Conservation (phyloP, 352 stramenopile species). For the Pythium vanterpoolii region DNA sequence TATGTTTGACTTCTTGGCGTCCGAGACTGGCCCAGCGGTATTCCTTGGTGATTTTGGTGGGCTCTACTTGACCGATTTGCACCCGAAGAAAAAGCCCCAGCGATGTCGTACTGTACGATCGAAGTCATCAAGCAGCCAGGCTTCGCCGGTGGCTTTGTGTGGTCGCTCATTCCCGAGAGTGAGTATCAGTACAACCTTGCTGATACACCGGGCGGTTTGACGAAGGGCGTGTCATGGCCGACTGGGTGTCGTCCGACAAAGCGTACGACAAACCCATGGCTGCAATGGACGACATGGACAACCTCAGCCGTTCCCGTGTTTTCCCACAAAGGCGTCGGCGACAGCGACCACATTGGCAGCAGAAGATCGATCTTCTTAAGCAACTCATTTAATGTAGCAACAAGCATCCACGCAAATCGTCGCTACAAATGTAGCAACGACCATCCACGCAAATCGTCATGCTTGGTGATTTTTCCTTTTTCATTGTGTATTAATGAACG, state of each 20-base stretch:
- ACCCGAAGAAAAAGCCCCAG: slow-evolving; percentile 57
- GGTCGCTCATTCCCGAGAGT: slow-evolving; percentile 70
- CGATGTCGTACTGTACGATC: slow-evolving; percentile 57
- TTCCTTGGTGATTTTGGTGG: slow-evolving; percentile 70
- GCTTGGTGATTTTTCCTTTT: too few relatives aligned
- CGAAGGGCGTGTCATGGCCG: slow-evolving; percentile 47
- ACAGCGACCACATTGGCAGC: too few relatives aligned
- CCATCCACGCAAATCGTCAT: too few relatives aligned
- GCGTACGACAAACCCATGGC: slow-evolving; percentile 42
- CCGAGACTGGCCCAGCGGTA: slow-evolving; percentile 41
- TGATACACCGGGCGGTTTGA: slow-evolving; percentile 35
- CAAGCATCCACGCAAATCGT: too few relatives aligned
- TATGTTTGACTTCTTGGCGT: slow-evolving; percentile 68
- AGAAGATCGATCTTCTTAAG: too few relatives aligned
- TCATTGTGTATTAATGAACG: background rate
- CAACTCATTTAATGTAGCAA: too few relatives aligned
- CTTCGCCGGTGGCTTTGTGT: slow-evolving; percentile 63
- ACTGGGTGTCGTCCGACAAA: slow-evolving; percentile 57
- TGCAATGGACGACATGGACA: slow-evolving; percentile 48
- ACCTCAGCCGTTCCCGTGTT: slow-evolving; percentile 56
- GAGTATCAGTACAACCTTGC: slow-evolving; percentile 62
- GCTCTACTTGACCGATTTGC: slow-evolving; percentile 47
- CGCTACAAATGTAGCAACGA: too few relatives aligned
- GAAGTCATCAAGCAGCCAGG: slow-evolving; percentile 45
- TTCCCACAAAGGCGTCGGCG: slow-evolving; percentile 36